Evolutionary conservation across 768 basidiomycete genomes (phyloP).

Genomic region (Lentinus brumalis): DNA sequence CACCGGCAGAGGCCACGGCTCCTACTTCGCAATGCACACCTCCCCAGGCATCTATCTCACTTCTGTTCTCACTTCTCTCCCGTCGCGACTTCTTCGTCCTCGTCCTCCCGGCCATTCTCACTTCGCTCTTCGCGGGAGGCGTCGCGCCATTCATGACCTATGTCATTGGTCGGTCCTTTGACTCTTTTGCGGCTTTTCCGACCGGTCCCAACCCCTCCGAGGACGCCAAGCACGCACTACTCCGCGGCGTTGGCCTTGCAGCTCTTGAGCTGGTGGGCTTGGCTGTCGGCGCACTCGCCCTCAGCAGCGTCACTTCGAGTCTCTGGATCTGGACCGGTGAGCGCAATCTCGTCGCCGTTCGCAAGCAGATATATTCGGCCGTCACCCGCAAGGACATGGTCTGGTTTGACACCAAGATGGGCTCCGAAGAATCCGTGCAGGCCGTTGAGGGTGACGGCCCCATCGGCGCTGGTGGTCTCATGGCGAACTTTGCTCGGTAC

Average conservation of each 20-base stretch:
- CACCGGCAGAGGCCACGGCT: conserved; percentile 23
- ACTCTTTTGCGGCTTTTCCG: conserved; percentile 66
- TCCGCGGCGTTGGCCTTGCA: conserved; percentile 58
- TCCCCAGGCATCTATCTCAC: conserved; percentile 54
- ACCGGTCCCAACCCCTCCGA: conserved; percentile 41
- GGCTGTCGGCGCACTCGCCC: conserved; percentile 62
- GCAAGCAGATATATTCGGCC: conserved; percentile 67
- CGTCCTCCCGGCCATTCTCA: conserved; percentile 62
- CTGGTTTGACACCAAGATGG: conserved; percentile 91
- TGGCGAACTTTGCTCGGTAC: conserved; percentile 90
- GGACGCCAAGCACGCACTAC: conserved; percentile 50
- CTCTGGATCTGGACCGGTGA: conserved; percentile 93
- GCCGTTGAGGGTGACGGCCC: conserved; percentile 47
- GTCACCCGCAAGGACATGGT: conserved; percentile 73
- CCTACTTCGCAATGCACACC: conserved; percentile 28
- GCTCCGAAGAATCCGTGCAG: conserved; percentile 48
- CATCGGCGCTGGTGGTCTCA: conserved; percentile 84
- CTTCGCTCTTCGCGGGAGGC: conserved; percentile 66
- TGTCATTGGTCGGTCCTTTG: conserved; percentile 76
- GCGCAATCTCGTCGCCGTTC: conserved; percentile 66
- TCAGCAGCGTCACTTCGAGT: conserved; percentile 73
- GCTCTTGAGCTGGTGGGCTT: conserved; percentile 70
- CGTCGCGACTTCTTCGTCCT: conserved; percentile 56
- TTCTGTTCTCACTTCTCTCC: conserved; percentile 69
- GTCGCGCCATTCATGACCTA: conserved; percentile 87